A percentile compares a stretch with the other conserved stretches of the same genome.
Evolutionary conservation across 2,329 filamentous ascomycete genomes (phyloP).

Genomic region (Fusarium sp.): DNA sequence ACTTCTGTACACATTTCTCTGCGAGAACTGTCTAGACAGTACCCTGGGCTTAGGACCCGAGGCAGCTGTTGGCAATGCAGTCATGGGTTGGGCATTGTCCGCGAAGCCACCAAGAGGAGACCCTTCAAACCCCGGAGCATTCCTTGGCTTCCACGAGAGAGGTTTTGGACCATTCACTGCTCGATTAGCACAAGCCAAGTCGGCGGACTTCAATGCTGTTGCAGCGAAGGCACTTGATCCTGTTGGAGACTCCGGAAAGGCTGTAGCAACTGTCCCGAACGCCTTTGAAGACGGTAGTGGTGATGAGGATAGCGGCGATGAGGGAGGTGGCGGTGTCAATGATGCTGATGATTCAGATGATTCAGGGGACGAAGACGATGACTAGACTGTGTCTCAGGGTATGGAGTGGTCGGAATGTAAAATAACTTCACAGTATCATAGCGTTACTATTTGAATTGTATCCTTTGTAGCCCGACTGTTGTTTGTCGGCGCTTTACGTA

Average conservation of each 20-base stretch:
- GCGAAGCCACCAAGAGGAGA: constrained; percentile 4
- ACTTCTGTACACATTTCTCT: constrained; percentile 6
- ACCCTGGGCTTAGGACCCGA: not conserved
- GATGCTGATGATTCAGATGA: not conserved
- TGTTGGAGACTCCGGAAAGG: constrained; percentile 1
- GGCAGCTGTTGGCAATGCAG: constrained; percentile 7
- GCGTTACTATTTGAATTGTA: too few relatives aligned
- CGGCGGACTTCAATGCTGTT: not conserved
- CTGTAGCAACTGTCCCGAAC: constrained; percentile 3
- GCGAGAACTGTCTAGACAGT: constrained; percentile 15
- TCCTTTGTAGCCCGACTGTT: too few relatives aligned
- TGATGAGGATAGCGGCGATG: constrained; percentile 7
- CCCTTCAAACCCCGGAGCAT: not conserved
- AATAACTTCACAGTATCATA: too few relatives aligned
- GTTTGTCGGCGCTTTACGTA: too few relatives aligned
- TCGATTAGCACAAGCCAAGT: not conserved
- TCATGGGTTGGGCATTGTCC: constrained; percentile 15
- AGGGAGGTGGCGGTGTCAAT: not conserved
- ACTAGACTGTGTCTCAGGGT: not conserved
- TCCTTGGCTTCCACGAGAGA: constrained; percentile 11
- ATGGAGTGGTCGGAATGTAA: too few relatives aligned
- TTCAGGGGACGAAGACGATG: not conserved
- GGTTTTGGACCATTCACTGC: constrained; percentile 9
- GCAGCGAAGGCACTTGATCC: constrained; percentile 6
- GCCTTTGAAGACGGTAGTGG: constrained; percentile 5